phyloP scores from a whole-genome alignment of 1,284 basidiomycete species.

The Cryptococcus sp. region DNA sequence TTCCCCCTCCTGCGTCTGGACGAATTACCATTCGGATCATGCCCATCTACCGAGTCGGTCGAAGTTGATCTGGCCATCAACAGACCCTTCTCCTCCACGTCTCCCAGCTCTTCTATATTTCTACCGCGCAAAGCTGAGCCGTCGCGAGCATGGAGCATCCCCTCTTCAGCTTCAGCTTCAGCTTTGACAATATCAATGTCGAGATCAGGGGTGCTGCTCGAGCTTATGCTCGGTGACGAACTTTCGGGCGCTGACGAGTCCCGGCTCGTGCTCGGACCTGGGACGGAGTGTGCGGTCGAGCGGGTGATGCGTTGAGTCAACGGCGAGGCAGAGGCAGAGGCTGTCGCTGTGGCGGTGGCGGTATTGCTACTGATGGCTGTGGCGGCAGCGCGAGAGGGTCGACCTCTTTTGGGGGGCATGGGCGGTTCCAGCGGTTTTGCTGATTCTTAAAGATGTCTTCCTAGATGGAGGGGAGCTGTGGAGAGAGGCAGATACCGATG shows the following conservation, averaged over 20 bases:
- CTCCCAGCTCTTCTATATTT: conserved; percentile 43
- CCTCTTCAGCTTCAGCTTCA: background rate
- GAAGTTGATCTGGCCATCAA: conserved; percentile 13
- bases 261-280: background rate
- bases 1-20: conserved; percentile 19
- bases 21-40: background rate
- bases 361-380: background rate
- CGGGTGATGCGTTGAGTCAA: too few species aligned
- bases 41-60: conserved; percentile 2
- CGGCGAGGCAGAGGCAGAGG: background rate
- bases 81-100: conserved; percentile 48
- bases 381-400: background rate
- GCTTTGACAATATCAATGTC: background rate
- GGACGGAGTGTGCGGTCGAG: too few species aligned
- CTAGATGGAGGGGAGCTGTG: too few species aligned
- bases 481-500: too few species aligned
- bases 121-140: conserved; percentile 28
- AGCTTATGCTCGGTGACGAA: conserved; percentile 1
- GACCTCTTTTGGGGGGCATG: background rate
- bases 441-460: too few species aligned
- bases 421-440: too few species aligned
- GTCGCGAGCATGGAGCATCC: conserved; percentile 25
- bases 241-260: background rate
- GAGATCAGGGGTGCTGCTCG: conserved; percentile 1
- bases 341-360: background rate